Evolutionary conservation across 73 alveolate species (phyloP).

Genomic region (Blepharisma stoltei): DNA sequence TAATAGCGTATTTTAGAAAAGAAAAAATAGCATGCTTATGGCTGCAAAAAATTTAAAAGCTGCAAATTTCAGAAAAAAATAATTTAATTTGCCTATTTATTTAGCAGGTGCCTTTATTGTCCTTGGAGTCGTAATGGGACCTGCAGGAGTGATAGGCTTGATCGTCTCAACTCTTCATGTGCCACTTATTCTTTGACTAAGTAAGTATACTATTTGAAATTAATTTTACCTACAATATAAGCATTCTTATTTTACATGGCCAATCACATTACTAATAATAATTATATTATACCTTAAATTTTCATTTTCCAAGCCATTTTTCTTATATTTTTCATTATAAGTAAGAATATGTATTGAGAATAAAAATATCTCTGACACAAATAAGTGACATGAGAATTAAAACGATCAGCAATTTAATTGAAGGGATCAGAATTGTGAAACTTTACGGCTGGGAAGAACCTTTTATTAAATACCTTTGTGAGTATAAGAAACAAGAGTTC

Average conservation of each 20-base stretch:
- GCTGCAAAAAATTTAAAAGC: no score
- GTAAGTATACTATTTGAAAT: not conserved
- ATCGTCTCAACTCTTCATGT: not conserved
- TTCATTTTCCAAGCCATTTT: no score
- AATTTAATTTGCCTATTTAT: no score
- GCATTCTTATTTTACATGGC: no score
- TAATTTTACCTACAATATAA: no score
- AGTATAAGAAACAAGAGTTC: slow-evolving; percentile 23
- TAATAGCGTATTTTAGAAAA: no score
- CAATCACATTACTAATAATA: no score
- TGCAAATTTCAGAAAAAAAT: no score
- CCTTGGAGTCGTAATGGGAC: not conserved
- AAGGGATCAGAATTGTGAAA: slow-evolving; percentile 40
- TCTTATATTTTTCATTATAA: no score
- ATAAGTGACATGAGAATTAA: slow-evolving; percentile 37
- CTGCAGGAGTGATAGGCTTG: slow-evolving; percentile 4
- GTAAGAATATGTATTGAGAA: no score
- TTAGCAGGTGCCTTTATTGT: not conserved
- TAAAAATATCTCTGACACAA: not conserved
- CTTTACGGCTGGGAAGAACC: slow-evolving; percentile 55
- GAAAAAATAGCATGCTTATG: no score
- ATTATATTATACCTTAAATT: no score
- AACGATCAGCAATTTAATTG: slow-evolving; percentile 34
- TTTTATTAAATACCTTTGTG: slow-evolving; percentile 20
- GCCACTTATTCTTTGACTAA: not conserved